Base-by-base conservation (phyloP, 306 rosid species). In the Prunus salicina region DNA sequence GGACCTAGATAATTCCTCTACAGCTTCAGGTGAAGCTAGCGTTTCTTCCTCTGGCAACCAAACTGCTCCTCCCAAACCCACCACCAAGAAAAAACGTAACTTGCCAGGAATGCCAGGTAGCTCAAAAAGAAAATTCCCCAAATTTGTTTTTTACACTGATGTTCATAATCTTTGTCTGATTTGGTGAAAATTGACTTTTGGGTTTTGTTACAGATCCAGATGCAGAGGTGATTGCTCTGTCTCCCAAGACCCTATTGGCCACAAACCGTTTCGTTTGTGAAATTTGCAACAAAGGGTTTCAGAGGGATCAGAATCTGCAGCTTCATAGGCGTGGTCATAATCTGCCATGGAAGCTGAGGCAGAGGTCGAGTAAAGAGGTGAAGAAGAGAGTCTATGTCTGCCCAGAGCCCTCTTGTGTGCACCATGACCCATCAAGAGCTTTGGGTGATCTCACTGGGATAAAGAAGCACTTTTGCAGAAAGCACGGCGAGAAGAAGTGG, bases 31-130 rank as follows among this genome's bases (percentile, higher is more conserved):
- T 49, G 96, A 93, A 69, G 93, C 93, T 8, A 93, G 93, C 61
- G 89, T 89, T 20, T 93, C 98, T 57, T 89, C 93, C 38, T 91
- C 93, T 5, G 97, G 87, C 14, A 85, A 89, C 76, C 87, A 78
- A 70, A 77, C 79, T 13, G 87, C 82, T 15, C 86, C 89, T 3
- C 84, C 96, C 27, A 85, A 81, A 62, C 77, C 88, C 68, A 68
- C 85, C 15, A 50, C 89, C 47, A 93, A 91, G 90, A 93, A 86
- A 78, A 93, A 91, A 82, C 77, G 98, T 71, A 93, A 83, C 78
- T 89, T 91, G 8, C 98, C 98, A 0, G 98, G 98, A 86, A 93
- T 91, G 98, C 98, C 98, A 76, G 98, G 97, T 93, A 76, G n/a
- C 41, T 12, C 41, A 15, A 53, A 69, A 14, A 58, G 4, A 10